These are phyloP conservation scores for Umbelopsis sp. DNA, from an alignment of 371 early-diverging fungal genomes.

Conservation along the genomic window DNA sequence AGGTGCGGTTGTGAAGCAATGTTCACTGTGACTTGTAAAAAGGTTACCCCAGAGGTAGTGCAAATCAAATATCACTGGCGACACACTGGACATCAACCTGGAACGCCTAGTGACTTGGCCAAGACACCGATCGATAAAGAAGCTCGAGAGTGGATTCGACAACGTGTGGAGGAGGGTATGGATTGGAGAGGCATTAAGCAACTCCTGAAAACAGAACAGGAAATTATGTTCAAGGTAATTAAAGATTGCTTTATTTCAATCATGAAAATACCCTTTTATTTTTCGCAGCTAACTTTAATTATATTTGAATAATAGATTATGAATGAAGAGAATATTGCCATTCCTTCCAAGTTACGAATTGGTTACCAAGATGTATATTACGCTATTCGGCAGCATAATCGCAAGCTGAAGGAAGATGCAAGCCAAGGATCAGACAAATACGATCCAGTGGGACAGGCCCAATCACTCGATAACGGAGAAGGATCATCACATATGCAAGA, in stretches of 20 bases:
- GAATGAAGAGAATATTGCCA: conserved; percentile 16
- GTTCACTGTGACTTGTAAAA: conserved; percentile 16
- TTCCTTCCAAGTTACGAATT: conserved; percentile 16
- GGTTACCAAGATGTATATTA: conserved; percentile 14
- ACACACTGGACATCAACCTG: conserved; percentile 18
- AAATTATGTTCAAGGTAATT: conserved; percentile 14
- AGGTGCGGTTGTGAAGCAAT: conserved; percentile 9
- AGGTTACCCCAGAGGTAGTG: conserved; percentile 2
- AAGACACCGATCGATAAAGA: conserved; percentile 13
- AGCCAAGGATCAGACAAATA: neutral
- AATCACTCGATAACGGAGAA: neutral
- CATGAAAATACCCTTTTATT: neutral
- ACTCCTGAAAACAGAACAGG: conserved; percentile 9
- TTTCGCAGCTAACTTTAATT: neutral
- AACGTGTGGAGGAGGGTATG: conserved; percentile 17
- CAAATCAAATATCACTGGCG: conserved; percentile 16
- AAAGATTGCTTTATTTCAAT: neutral
- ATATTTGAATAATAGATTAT: conserved; percentile 1
- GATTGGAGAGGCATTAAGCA: conserved; percentile 17
- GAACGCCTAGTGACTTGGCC: conserved; percentile 4
- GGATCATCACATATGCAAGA: neutral
- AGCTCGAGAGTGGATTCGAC: conserved; percentile 14
- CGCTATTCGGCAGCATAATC: conserved; percentile 12
- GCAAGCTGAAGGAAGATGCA: neutral
- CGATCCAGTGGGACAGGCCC: neutral